Evolutionary conservation across 2,329 filamentous ascomycete species (phyloP), one percentile per base, ranked within the genome.

Genomic region (Fonsecaea nubica): DNA sequence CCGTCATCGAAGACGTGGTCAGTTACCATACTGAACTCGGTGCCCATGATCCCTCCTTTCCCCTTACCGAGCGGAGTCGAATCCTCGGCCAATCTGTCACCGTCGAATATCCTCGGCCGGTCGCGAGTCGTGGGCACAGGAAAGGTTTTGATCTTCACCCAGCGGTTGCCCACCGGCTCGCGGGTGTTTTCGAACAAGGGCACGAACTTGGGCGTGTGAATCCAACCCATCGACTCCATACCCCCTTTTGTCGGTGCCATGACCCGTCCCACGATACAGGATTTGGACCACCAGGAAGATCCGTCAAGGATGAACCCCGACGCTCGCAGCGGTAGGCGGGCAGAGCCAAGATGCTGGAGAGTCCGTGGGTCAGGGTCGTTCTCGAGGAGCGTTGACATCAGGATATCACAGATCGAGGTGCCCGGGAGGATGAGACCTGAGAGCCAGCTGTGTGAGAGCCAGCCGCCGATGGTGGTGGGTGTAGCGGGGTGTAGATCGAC

Each of bases 211-310:
- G 76, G 65, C 21, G 81, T 77, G 8, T 78, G 79, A 4, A 86
- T 77, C 85, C 85, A 87, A 6, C 84, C 85, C 83, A 86, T 85
- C 64, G 82, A 85, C 59, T 84, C 83, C 40, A 76, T 76, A 5
- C 80, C 79, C 13, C 77, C 80, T 7, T 78, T 74, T 33, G 80
- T 61, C 50, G 81, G 79, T 38, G 82, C 81, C 33, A 88, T 66
- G 0, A 87, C 83, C 33, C 84, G 80, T 0, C 83, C 84, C n/a
- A 86, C 79, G 36, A 87, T 77, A 45, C 81, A 85, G 52, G 77
- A 77, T 72, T 86, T 86, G 72, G 84, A 86, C 85, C 85, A 88
- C 80, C 83, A 88, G 55, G 80, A 83, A 38, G 78, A 78, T 3
- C 76, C 78, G 7, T 76, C 71, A 65, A 84, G 65, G 25, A 84